Evolutionary conservation across 768 basidiomycete genomes (phyloP).

Genomic region (Mycena rebaudengoi): DNA sequence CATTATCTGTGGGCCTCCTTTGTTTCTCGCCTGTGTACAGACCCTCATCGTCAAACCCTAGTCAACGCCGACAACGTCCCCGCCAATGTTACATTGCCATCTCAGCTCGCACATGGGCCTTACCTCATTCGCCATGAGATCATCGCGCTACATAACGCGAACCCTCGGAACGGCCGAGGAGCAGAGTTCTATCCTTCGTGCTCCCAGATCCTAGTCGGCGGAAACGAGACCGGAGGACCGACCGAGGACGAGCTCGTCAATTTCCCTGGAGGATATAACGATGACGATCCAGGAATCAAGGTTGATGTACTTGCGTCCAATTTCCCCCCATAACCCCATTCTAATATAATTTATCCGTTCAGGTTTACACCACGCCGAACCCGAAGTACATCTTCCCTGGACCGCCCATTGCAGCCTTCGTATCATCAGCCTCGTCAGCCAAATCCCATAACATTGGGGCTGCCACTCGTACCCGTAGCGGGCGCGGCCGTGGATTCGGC

Average conservation of each 20-base stretch:
- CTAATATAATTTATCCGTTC: constrained; percentile 24
- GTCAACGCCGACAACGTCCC: constrained; percentile 1
- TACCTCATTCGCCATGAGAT: constrained; percentile 66
- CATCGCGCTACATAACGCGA: constrained; percentile 60
- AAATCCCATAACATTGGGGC: too few species aligned
- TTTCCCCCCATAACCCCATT: neutral
- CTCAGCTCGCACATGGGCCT: constrained; percentile 50
- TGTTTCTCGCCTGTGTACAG: too few species aligned
- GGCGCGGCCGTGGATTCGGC: too few species aligned
- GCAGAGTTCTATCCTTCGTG: constrained; percentile 69
- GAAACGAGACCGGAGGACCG: constrained; percentile 46
- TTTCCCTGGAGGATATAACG: constrained; percentile 65
- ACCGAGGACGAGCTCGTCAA: constrained; percentile 44
- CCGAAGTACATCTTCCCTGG: constrained; percentile 61
- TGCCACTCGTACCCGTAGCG: too few species aligned
- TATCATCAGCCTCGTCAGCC: too few species aligned
- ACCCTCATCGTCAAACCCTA: neutral
- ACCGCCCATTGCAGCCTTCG: constrained; percentile 55
- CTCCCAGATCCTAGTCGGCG: constrained; percentile 48
- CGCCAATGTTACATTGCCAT: constrained; percentile 42
- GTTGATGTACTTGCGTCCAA: constrained; percentile 43
- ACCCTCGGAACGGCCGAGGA: constrained; percentile 42
- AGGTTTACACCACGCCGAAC: constrained; percentile 30
- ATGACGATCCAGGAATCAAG: constrained; percentile 59
- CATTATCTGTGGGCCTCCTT: constrained; percentile 41